Conservation (phyloP, 345 rosid genomes). For the Euphorbia lathyris region DNA sequence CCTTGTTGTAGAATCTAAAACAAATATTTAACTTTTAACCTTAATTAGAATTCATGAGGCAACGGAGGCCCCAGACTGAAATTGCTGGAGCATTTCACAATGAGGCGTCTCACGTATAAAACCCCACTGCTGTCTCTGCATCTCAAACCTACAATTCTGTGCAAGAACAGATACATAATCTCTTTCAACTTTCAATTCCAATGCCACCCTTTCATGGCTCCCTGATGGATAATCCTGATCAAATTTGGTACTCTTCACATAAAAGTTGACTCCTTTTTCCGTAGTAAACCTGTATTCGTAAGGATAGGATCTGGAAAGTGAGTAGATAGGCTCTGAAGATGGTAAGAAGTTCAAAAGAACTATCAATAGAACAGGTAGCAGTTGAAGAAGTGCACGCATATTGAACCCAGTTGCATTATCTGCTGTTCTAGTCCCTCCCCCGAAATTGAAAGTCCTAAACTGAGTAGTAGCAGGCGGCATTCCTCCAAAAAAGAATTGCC, state of each 20-base stretch:
- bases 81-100: constrained; percentile 63
- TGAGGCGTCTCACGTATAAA: constrained; percentile 81
- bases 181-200: constrained; percentile 68
- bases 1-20: neutral
- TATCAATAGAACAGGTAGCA: constrained; percentile 71
- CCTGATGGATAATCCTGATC: constrained; percentile 67
- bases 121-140: constrained; percentile 91
- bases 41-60: constrained; percentile 41
- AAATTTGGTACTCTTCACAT: constrained; percentile 69
- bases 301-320: constrained; percentile 68
- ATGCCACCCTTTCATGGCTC: constrained; percentile 40
- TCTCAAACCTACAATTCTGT: constrained; percentile 79
- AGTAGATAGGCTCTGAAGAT: constrained; percentile 62
- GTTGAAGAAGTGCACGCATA: constrained; percentile 58
- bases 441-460: constrained; percentile 64
- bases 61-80: constrained; percentile 30
- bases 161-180: constrained; percentile 66
- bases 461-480: constrained; percentile 73
- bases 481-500: constrained; percentile 91
- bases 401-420: constrained; percentile 64
- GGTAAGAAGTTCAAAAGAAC: constrained; percentile 75
- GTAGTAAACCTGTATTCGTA: constrained; percentile 73
- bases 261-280: constrained; percentile 67
- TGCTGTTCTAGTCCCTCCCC: constrained; percentile 51
- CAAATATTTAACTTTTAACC: constrained; percentile 27